Evolutionary conservation across 2,329 filamentous ascomycete species (phyloP).

Genomic region (Claviceps cyperi): DNA sequence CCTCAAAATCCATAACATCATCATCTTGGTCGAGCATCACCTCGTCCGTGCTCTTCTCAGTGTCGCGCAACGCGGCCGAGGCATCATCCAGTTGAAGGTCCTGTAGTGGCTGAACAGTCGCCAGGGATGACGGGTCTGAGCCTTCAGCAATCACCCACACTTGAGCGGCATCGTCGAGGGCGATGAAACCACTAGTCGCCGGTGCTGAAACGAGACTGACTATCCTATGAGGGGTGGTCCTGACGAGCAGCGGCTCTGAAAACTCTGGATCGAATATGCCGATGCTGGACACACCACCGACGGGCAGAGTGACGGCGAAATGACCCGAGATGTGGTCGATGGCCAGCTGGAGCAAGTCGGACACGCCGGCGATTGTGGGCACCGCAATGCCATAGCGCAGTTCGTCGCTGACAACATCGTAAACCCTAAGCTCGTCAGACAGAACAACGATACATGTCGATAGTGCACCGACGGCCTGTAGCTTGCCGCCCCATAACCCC

Average conservation of each 20-base stretch:
- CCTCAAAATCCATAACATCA: constrained; percentile 21
- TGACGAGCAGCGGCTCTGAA: constrained; percentile 42
- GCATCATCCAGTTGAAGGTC: constrained; percentile 35
- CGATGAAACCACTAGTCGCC: constrained; percentile 55
- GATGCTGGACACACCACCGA: constrained; percentile 36
- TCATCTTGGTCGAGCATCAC: constrained; percentile 24
- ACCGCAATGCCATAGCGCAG: constrained; percentile 53
- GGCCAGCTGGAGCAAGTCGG: constrained; percentile 50
- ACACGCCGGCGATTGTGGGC: constrained; percentile 23
- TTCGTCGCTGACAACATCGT: constrained; percentile 70
- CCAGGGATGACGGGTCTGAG: constrained; percentile 36
- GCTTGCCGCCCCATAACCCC: constrained; percentile 48
- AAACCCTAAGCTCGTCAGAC: constrained; percentile 60
- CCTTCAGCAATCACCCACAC: constrained; percentile 49
- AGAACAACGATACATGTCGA: constrained; percentile 62
- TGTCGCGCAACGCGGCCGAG: constrained; percentile 15
- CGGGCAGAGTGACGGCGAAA: constrained; percentile 47
- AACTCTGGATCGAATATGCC: constrained; percentile 52
- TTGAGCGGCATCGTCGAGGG: constrained; percentile 62
- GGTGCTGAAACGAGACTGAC: constrained; percentile 52
- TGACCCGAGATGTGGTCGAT: constrained; percentile 50
- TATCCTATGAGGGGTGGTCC: constrained; percentile 42
- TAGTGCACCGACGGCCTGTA: constrained; percentile 56
- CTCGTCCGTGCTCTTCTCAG: constrained; percentile 14
- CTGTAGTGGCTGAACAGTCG: constrained; percentile 39